These are phyloP conservation scores for Apiospora arundinis DNA, from an alignment of 2,329 filamentous ascomycete species.

Conservation along the genomic window DNA sequence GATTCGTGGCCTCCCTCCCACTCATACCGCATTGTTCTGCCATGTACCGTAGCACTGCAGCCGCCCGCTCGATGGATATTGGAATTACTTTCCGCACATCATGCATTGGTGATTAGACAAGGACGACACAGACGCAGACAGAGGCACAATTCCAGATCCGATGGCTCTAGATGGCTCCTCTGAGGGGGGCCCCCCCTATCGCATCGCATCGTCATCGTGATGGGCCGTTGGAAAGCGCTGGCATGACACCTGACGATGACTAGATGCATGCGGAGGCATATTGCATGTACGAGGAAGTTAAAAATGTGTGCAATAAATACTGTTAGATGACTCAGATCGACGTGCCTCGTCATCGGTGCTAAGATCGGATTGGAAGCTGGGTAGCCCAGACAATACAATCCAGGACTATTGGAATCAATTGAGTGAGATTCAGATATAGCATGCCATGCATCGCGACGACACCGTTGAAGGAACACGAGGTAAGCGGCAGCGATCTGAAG, in stretches of 20 bases:
- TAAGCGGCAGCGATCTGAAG: not conserved
- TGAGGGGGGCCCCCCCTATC: not conserved
- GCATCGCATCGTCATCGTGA: slow-evolving; percentile 1
- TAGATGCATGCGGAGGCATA: not conserved
- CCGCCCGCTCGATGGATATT: not conserved
- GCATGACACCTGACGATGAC: not conserved
- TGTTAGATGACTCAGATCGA: not conserved
- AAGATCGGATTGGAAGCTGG: not conserved
- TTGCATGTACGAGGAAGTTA: slow-evolving; percentile 1
- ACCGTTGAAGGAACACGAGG: not conserved
- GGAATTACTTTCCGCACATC: not conserved
- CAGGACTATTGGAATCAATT: not conserved
- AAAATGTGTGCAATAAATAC: not conserved
- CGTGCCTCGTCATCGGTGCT: not conserved
- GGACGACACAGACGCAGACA: slow-evolving; percentile 3
- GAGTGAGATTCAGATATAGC: not conserved
- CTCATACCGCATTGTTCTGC: not conserved
- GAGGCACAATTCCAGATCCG: not conserved
- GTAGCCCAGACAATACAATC: not conserved
- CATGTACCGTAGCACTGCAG: slow-evolving; percentile 7
- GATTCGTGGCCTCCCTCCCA: not conserved
- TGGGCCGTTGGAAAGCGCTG: not conserved
- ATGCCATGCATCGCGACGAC: not conserved
- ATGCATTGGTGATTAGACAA: slow-evolving; percentile 13
- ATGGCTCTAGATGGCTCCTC: not conserved